phyloP scores from a whole-genome alignment of 805 yeast species.

The Yarrowia yakushimensis region DNA sequence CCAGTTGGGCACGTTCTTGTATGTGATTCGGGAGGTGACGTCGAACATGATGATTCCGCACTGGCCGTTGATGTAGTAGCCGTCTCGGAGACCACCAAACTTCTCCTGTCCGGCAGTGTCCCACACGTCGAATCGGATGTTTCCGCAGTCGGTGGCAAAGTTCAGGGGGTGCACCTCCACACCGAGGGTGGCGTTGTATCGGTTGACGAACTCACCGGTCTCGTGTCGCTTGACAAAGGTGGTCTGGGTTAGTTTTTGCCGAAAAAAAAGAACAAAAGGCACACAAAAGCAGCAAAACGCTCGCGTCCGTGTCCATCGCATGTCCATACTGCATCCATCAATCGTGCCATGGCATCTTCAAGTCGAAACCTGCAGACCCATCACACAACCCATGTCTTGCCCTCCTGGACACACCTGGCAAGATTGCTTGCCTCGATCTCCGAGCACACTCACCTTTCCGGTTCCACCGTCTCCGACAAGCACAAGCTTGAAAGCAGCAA shows the following conservation, averaged over 20 bases:
- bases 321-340: too few species aligned
- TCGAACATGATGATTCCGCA: slow-evolving; percentile 99
- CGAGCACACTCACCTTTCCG: slow-evolving; percentile 66
- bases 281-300: too few species aligned
- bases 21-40: slow-evolving; percentile 98
- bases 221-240: slow-evolving; percentile 99
- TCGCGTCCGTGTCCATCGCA: too few species aligned
- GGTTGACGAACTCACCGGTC: slow-evolving; percentile 98
- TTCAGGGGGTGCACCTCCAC: slow-evolving; percentile 99
- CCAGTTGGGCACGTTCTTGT: slow-evolving; percentile 99
- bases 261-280: too few species aligned
- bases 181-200: slow-evolving; percentile 98
- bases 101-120: slow-evolving; percentile 99
- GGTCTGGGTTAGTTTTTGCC: slow-evolving; percentile 56
- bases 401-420: not conserved
- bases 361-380: too few species aligned
- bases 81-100: slow-evolving; percentile 99
- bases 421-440: not conserved
- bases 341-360: not conserved
- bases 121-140: slow-evolving; percentile 98
- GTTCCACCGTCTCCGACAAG: slow-evolving; percentile 99
- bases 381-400: too few species aligned
- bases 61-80: slow-evolving; percentile 98
- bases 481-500: slow-evolving; percentile 97
- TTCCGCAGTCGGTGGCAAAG: slow-evolving; percentile 97